Conservation (phyloP, 2,329 filamentous ascomycete genomes). For the Talaromyces sp. region DNA sequence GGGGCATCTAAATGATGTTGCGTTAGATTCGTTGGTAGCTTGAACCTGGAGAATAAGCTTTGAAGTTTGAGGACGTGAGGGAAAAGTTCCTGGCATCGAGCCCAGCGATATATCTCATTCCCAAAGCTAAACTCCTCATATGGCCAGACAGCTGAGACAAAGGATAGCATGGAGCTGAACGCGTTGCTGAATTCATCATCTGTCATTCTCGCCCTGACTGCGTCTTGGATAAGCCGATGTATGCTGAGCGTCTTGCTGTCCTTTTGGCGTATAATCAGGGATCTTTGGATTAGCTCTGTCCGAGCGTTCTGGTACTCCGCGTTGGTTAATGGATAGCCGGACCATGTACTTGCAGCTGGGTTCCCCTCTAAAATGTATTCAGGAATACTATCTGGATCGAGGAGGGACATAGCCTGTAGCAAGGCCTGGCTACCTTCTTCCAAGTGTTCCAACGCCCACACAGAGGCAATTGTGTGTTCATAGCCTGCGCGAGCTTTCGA, state of each 20-base stretch:
- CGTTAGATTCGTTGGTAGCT: not conserved
- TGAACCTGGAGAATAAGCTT: not conserved
- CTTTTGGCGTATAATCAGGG: not conserved
- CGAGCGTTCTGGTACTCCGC: conserved; percentile 2
- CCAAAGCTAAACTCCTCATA: conserved; percentile 6
- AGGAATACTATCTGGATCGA: not conserved
- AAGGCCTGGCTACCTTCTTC: not conserved
- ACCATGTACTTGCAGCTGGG: not conserved
- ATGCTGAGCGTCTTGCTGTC: not conserved
- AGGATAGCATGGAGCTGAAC: not conserved
- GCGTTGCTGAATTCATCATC: not conserved
- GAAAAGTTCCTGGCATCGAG: conserved; percentile 1
- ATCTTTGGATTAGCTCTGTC: not conserved
- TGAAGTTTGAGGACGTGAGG: conserved; percentile 1
- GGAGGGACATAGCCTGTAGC: not conserved
- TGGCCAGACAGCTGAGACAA: not conserved
- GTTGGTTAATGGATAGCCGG: not conserved
- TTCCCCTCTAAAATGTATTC: conserved; percentile 1
- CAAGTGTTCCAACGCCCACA: conserved; percentile 3
- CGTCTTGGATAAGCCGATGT: conserved; percentile 5
- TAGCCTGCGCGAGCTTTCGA: not conserved
- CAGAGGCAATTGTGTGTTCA: not conserved
- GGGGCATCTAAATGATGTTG: not conserved
- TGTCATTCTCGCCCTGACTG: conserved; percentile 3
- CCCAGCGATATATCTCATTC: conserved; percentile 1